Conservation (phyloP, 73 alveolate genomes). For the Paramecium caudatum region DNA sequence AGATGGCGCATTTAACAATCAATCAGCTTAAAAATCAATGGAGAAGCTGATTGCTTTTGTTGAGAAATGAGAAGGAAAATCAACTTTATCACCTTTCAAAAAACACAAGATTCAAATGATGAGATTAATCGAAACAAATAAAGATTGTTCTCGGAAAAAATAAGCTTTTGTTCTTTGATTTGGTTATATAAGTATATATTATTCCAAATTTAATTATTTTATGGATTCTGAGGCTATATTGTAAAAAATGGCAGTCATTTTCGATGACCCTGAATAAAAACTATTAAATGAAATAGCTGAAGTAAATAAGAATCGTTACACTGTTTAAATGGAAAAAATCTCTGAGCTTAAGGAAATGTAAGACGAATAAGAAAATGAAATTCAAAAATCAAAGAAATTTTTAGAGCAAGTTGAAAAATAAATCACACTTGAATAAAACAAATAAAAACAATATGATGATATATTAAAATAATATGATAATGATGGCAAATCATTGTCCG, state of each 20-base stretch:
- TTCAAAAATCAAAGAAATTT: conserved; percentile 31
- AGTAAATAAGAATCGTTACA: conserved; percentile 36
- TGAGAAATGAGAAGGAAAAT: not conserved
- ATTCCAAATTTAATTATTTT: too few species aligned
- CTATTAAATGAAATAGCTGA: conserved; percentile 22
- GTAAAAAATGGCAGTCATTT: conserved; percentile 60
- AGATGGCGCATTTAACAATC: conserved; percentile 46
- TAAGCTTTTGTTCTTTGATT: too few species aligned
- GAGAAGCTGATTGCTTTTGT: conserved; percentile 28
- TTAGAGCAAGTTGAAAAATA: conserved; percentile 30
- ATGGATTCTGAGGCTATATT: conserved; percentile 25
- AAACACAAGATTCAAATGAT: not conserved
- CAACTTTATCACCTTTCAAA: not conserved
- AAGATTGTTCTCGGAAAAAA: conserved; percentile 18
- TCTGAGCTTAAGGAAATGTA: not conserved
- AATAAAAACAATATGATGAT: not conserved
- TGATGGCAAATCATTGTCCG: conserved; percentile 57
- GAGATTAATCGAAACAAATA: not conserved
- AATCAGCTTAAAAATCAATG: conserved; percentile 20
- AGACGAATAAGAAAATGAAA: conserved; percentile 9
- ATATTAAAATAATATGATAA: conserved; percentile 30
- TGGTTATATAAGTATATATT: not conserved
- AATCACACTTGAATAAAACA: not conserved
- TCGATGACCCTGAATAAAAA: conserved; percentile 50
- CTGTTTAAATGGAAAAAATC: not conserved